Evolutionary conservation across 2,329 filamentous ascomycete species (phyloP).

Genomic region (Verticillium tricorpus): DNA sequence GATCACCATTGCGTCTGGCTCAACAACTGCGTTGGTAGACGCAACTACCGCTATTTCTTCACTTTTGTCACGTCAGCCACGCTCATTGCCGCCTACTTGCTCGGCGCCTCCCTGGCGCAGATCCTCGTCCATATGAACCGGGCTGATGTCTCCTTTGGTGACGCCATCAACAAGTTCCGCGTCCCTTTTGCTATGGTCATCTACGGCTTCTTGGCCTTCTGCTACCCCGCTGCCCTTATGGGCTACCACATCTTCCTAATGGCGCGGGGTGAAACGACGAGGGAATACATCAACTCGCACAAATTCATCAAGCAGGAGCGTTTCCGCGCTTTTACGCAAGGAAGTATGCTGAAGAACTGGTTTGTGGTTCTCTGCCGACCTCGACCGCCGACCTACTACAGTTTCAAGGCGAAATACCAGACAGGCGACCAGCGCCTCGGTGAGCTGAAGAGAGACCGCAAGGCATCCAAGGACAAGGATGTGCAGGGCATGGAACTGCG

Average conservation of each 20-base stretch:
- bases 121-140: slow-evolving; percentile 66
- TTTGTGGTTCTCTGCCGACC: slow-evolving; percentile 76
- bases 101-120: slow-evolving; percentile 76
- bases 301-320: slow-evolving; percentile 92
- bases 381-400: slow-evolving; percentile 80
- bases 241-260: slow-evolving; percentile 90
- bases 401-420: slow-evolving; percentile 73
- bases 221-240: slow-evolving; percentile 80
- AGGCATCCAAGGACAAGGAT: slow-evolving; percentile 45
- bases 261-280: slow-evolving; percentile 85
- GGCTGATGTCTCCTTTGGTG: slow-evolving; percentile 61
- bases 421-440: slow-evolving; percentile 84
- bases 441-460: slow-evolving; percentile 27
- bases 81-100: slow-evolving; percentile 68
- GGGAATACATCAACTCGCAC: slow-evolving; percentile 93
- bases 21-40: slow-evolving; percentile 94
- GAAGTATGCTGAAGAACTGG: slow-evolving; percentile 72
- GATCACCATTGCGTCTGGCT: slow-evolving; percentile 99
- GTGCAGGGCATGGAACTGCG: slow-evolving; percentile 69
- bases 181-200: slow-evolving; percentile 87
- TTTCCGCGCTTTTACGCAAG: slow-evolving; percentile 84
- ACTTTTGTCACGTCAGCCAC: slow-evolving; percentile 80
- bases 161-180: slow-evolving; percentile 65
- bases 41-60: slow-evolving; percentile 98
- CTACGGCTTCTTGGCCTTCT: slow-evolving; percentile 68